Evolutionary conservation across 2,329 filamentous ascomycete species (phyloP), one percentile per base, ranked within the genome.

Genomic region (Falciphora oryzae): DNA sequence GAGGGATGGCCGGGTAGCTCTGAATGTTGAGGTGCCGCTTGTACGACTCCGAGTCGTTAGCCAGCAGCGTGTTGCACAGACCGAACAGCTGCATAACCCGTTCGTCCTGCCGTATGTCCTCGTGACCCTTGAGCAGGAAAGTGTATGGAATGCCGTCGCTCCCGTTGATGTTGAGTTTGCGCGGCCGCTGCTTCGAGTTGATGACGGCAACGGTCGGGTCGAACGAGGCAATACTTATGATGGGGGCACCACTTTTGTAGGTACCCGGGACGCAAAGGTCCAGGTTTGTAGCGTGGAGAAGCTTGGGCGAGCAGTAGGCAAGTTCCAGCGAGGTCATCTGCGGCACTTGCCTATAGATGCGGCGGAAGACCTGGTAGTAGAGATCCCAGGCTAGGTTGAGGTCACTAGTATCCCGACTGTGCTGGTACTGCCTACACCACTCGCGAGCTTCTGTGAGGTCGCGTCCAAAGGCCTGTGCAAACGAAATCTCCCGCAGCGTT

Each of bases 31-130:
- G 86, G 77, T 99, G 95, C 13, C 95, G 88, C 81, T 99, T 99
- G 78, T 97, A 96, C 71, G 90, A 95, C 78, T 99, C 96, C 4
- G 92, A 92, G 74, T 99, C 96, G 73, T 94, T 94, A 59, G 91
- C 85, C 57, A 99, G 85, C 1, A 99, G 85, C 0, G 96, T 99
- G 76, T 99, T 99, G 79, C 94, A 95, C 18, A 99, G 85, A 57
- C 95, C 95, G 73, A 99, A 99, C 50, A 99, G 85, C 77, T 99
- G 95, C 96, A 99, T 99, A 70, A 99, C 95, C 78, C 96, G 89
- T 78, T 99, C 95, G 73, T 99, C 95, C 77, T 99, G 95, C 66
- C 95, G 90, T 69, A 99, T 97, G 80, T 99, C 95, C 78, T 99
- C 95, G 72, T 99, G 96, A n/a, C 95, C 95, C 81, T 99, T 99